phyloP scores from a whole-genome alignment of 768 basidiomycete species.

The Amanita rimosa region DNA sequence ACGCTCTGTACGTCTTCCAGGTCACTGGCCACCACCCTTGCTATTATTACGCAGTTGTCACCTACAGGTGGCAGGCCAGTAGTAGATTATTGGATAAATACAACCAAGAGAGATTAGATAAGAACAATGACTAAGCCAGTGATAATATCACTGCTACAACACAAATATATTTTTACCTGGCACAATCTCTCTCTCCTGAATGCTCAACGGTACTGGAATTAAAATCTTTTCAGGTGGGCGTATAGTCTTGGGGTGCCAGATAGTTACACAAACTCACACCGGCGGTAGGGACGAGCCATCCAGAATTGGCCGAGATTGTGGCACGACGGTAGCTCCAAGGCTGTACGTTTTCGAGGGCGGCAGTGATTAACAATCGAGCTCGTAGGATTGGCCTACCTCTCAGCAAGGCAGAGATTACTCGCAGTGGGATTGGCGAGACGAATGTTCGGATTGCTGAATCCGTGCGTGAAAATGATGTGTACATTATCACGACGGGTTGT shows the following conservation, averaged over 20 bases:
- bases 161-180: too few relatives aligned
- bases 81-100: too few relatives aligned
- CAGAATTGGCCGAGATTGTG: slow-evolving; percentile 89
- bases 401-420: slow-evolving; percentile 78
- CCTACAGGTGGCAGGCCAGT: too few relatives aligned
- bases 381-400: slow-evolving; percentile 81
- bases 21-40: too few relatives aligned
- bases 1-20: too few relatives aligned
- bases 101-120: slow-evolving; percentile 7
- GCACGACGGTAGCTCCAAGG: slow-evolving; percentile 62
- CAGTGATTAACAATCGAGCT: slow-evolving; percentile 14
- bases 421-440: slow-evolving; percentile 87
- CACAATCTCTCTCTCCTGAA: slow-evolving; percentile 9
- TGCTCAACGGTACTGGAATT: slow-evolving; percentile 47
- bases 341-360: slow-evolving; percentile 7
- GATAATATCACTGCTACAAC: too few relatives aligned
- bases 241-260: not conserved
- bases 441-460: slow-evolving; percentile 88
- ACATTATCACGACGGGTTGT: slow-evolving; percentile 93
- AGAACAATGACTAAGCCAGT: slow-evolving; percentile 6
- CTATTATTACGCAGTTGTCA: too few relatives aligned
- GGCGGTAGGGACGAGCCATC: slow-evolving; percentile 79
- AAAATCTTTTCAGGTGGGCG: slow-evolving; percentile 48
- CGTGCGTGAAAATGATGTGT: slow-evolving; percentile 96
- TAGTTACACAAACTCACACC: not conserved